Conservation (phyloP, 2,329 filamentous ascomycete genomes). For the Cladosporium cucumerinum region DNA sequence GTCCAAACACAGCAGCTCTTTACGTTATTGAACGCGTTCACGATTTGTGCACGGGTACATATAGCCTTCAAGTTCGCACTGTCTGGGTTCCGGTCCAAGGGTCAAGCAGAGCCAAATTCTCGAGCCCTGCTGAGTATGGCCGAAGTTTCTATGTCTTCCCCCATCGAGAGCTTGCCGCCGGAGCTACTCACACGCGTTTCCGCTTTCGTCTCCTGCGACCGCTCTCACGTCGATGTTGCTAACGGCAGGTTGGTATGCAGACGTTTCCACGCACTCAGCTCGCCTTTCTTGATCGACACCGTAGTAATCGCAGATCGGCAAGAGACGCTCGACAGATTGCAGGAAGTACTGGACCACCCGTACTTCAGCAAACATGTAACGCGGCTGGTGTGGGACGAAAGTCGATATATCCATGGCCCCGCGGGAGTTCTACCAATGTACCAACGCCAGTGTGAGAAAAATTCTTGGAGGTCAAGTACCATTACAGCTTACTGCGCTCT, state of each 20-base stretch:
- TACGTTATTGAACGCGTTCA: no score
- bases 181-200: not conserved
- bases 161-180: not conserved
- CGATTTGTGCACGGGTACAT: no score
- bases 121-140: no score
- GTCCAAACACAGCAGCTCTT: not conserved
- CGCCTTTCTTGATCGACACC: not conserved
- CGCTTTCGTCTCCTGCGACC: not conserved
- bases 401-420: not conserved
- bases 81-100: no score
- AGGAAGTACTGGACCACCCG: not conserved
- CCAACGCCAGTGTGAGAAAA: not conserved
- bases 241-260: not conserved
- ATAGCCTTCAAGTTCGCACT: no score
- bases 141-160: no score
- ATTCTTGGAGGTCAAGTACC: not conserved
- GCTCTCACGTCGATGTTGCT: not conserved
- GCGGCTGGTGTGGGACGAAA: not conserved
- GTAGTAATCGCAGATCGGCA: not conserved
- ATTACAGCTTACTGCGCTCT: not conserved
- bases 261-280: not conserved
- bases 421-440: not conserved
- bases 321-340: not conserved
- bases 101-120: no score
- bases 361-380: not conserved